Base-by-base conservation (phyloP, 331 rosid species). In the Acacia concinna region DNA sequence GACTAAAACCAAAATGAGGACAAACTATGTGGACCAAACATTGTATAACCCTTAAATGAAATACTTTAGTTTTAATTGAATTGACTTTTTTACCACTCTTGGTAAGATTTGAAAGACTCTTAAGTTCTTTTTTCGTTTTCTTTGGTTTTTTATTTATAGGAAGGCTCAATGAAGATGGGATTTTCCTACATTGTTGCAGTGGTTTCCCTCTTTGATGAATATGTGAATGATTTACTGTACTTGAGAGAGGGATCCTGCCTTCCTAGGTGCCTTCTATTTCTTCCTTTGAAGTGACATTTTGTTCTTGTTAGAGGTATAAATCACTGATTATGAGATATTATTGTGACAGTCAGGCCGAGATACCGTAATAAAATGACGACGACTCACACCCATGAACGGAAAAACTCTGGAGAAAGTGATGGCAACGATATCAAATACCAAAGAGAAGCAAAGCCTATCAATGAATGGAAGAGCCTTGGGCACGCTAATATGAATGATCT, bases 221-320 rank as follows among this genome's bases (percentile, higher is more conserved):
- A 93, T 64, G 95, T 83, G 18, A 93, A 91, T 66, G 98, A 93
- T 82, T 83, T 93, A 54, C 94, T 93, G 74, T 86, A 85, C 85
- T 72, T 93, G 90, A 85, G 91, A 79, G 95, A 87, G 81, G 98
- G 98, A 37, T 89, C 98, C 72, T 88, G 97, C 86, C 84, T 93
- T 68, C 97, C 98, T 46, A 91, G 97, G 95, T 91, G 75, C 47
- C 63, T 41, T 71, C 8, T 11, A 41, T 44, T 56, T 71, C 67
- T 25, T 38, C 52, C 21, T 15, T 1, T 28, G 4, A 43, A 4
- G 21, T 8, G 7, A 68, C 34, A n/a, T 47, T 31, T 66, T 54
- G 17, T 64, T 74, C 64, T 56, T 59, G 21, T 15, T 2, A 10
- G 71, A 70, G 40, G 35, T 31, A 38, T 28, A 47, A 37, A 40